phyloP scores from a whole-genome alignment of 2,329 filamentous ascomycete species.

The Geosmithia morbida region DNA sequence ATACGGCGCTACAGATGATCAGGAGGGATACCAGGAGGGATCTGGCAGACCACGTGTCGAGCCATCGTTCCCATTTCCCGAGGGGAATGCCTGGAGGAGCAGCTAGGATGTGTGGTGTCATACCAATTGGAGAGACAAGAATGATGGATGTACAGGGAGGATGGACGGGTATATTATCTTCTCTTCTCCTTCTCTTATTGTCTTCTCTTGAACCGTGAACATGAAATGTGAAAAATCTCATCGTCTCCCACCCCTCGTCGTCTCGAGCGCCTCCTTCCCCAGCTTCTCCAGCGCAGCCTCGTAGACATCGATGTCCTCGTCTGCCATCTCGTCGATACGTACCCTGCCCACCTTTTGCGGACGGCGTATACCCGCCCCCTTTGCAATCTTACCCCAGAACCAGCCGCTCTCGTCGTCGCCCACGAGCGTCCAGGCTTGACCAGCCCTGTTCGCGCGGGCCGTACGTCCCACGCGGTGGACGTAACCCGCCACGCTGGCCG shows the following conservation, averaged over 20 bases:
- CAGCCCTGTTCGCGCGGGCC: conserved; percentile 62
- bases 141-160: too few relatives aligned
- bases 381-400: conserved; percentile 79
- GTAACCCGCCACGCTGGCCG: conserved; percentile 66
- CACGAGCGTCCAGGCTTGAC: conserved; percentile 77
- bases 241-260: neutral
- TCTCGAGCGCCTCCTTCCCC: conserved; percentile 39
- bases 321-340: conserved; percentile 29
- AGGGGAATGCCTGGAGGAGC: conserved; percentile 12
- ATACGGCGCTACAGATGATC: conserved; percentile 9
- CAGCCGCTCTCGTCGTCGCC: conserved; percentile 72
- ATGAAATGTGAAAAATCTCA: neutral
- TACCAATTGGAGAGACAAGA: too few relatives aligned
- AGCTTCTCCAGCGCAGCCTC: conserved; percentile 46
- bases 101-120: too few relatives aligned
- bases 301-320: conserved; percentile 31
- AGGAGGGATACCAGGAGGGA: too few relatives aligned
- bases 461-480: conserved; percentile 88
- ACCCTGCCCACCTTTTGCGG: conserved; percentile 30
- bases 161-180: too few relatives aligned
- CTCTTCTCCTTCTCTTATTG: too few relatives aligned
- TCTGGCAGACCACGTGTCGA: conserved; percentile 9
- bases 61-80: conserved; percentile 9
- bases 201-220: neutral
- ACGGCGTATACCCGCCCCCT: conserved; percentile 32